Conservation (phyloP, 2,329 filamentous ascomycete genomes). For the Verticillium isaacii region DNA sequence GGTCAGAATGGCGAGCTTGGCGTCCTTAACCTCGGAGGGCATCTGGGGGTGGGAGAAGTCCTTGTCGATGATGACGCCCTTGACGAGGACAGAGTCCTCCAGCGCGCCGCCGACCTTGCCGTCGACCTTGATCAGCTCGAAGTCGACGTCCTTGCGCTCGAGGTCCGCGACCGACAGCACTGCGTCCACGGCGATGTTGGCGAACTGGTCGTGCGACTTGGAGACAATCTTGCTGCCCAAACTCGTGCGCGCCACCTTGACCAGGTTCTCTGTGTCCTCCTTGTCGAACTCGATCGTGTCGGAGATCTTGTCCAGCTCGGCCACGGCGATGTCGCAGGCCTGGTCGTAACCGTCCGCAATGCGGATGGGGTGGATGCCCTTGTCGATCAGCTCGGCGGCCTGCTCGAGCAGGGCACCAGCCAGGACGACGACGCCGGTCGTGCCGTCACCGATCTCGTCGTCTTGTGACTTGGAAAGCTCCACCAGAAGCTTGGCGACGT, state of each 20-base stretch:
- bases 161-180: slow-evolving; percentile 95
- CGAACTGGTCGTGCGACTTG: slow-evolving; percentile 97
- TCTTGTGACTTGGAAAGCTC: slow-evolving; percentile 98
- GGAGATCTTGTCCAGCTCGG: slow-evolving; percentile 87
- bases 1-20: slow-evolving; percentile 95
- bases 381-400: slow-evolving; percentile 96
- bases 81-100: slow-evolving; percentile 90
- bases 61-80: slow-evolving; percentile 98
- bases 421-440: slow-evolving; percentile 93
- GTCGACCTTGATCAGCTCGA: slow-evolving; percentile 98
- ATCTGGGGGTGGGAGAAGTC: slow-evolving; percentile 99
- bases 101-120: slow-evolving; percentile 93
- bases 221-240: slow-evolving; percentile 98
- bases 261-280: slow-evolving; percentile 76
- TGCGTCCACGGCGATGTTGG: slow-evolving; percentile 94
- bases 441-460: slow-evolving; percentile 97
- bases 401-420: slow-evolving; percentile 94
- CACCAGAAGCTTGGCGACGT: slow-evolving; percentile 93
- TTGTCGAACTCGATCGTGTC: slow-evolving; percentile 84
- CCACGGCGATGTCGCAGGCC: slow-evolving; percentile 93
- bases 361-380: slow-evolving; percentile 97
- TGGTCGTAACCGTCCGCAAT: slow-evolving; percentile 98
- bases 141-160: slow-evolving; percentile 94
- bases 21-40: slow-evolving; percentile 90
- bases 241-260: slow-evolving; percentile 93